A percentile compares a stretch with the other conserved stretches of the same genome.
Evolutionary conservation across 2,329 filamentous ascomycete species (phyloP).

Genomic region (Hypoxylon sp.): DNA sequence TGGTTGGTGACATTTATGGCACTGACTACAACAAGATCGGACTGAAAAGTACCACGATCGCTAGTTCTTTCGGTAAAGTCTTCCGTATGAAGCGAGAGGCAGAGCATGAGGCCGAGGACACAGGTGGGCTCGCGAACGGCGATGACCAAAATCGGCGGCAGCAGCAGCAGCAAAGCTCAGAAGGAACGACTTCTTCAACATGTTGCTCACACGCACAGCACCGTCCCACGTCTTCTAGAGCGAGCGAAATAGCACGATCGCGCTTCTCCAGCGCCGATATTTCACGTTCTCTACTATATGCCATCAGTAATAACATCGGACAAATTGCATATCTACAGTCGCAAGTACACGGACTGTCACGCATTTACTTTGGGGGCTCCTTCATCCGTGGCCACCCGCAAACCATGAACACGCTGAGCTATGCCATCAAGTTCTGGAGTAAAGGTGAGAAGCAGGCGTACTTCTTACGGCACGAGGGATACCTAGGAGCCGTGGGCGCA

Average conservation of each 20-base stretch:
- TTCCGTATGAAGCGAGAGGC: conserved; percentile 91
- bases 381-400: conserved; percentile 97
- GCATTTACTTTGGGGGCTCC: conserved; percentile 97
- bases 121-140: conserved; percentile 68
- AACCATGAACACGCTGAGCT: conserved; percentile 97
- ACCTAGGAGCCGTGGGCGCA: conserved; percentile 91
- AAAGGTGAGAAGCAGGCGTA: conserved; percentile 95
- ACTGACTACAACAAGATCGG: conserved; percentile 97
- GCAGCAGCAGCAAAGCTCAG: conserved; percentile 33
- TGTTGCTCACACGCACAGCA: conserved; percentile 29
- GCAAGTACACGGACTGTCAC: conserved; percentile 89
- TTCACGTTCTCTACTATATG: conserved; percentile 90
- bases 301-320: conserved; percentile 97
- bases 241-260: conserved; percentile 53
- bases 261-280: conserved; percentile 87
- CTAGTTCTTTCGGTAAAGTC: conserved; percentile 96
- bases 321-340: conserved; percentile 98
- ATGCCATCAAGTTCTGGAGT: conserved; percentile 98
- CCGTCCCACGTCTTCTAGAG: conserved; percentile 36
- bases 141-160: conserved; percentile 55
- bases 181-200: conserved; percentile 31
- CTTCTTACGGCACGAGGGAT: conserved; percentile 95
- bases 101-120: conserved; percentile 82
- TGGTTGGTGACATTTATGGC: conserved; percentile 98
- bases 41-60: conserved; percentile 94